These are phyloP conservation scores for Picea glauca DNA, from an alignment of 75 land plant genomes.

Conservation along the genomic window DNA sequence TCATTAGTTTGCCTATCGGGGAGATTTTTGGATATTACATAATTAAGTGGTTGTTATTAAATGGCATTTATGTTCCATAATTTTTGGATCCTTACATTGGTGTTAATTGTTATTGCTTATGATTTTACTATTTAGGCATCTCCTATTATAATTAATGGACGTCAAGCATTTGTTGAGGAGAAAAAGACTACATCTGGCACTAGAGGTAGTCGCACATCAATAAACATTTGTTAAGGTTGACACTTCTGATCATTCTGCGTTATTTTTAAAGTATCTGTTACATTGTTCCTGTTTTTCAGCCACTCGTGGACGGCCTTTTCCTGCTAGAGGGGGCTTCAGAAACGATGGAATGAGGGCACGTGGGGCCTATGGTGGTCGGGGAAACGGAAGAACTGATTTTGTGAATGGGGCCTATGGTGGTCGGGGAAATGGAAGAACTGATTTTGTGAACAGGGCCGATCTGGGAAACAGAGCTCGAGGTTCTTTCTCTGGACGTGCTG, in stretches of 20 bases:
- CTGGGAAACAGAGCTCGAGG: slow-evolving; percentile 30
- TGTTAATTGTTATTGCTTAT: not conserved
- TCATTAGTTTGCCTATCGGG: not conserved
- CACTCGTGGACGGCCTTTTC: slow-evolving; percentile 21
- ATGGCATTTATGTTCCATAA: not conserved
- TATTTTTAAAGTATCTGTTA: not conserved
- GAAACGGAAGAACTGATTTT: not conserved
- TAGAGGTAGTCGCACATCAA: too few species aligned
- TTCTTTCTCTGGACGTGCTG: slow-evolving; percentile 22
- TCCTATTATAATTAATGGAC: slow-evolving; percentile 5
- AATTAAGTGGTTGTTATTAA: not conserved
- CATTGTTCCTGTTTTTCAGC: not conserved
- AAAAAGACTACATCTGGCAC: slow-evolving; percentile 8
- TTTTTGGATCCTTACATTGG: not conserved
- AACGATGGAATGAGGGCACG: slow-evolving; percentile 38
- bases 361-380: slow-evolving; percentile 28
- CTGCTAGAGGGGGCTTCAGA: slow-evolving; percentile 30
- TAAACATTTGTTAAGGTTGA: not conserved
- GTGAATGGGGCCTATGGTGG: slow-evolving; percentile 28
- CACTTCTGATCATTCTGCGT: not conserved
- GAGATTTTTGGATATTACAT: not conserved
- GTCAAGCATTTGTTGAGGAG: slow-evolving; percentile 11
- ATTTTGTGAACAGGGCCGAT: slow-evolving; percentile 24
- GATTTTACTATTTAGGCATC: slow-evolving; percentile 10
- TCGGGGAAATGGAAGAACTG: slow-evolving; percentile 32